Percentiles rank a stretch among this genome's conserved stretches.
These are phyloP conservation scores for Botryotinia convoluta DNA, from an alignment of 2,329 filamentous ascomycete species.

Conservation along the genomic window DNA sequence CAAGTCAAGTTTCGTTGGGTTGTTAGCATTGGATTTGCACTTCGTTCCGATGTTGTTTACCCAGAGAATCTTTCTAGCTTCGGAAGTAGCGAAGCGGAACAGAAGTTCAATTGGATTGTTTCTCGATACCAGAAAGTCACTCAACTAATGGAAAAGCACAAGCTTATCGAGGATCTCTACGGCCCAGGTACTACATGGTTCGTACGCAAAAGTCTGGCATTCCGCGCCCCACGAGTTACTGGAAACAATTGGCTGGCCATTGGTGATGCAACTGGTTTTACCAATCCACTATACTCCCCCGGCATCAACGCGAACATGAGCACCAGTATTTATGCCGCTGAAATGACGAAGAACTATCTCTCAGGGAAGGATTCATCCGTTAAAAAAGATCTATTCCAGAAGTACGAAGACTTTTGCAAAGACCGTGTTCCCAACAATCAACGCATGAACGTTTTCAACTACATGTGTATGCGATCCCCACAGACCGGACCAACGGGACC, in stretches of 20 bases:
- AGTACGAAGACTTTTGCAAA: slow-evolving; percentile 28
- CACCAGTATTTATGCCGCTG: slow-evolving; percentile 22
- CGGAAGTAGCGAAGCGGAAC: slow-evolving; percentile 32
- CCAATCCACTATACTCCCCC: slow-evolving; percentile 35
- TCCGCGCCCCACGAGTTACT: slow-evolving; percentile 29
- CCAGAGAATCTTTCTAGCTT: slow-evolving; percentile 30
- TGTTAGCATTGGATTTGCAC: slow-evolving; percentile 33
- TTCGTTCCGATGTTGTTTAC: slow-evolving; percentile 27
- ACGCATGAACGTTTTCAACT: slow-evolving; percentile 33
- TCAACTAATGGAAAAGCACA: slow-evolving; percentile 30
- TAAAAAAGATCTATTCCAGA: slow-evolving; percentile 1
- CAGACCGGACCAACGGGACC: slow-evolving; percentile 28
- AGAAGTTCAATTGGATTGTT: slow-evolving; percentile 35
- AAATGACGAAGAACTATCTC: slow-evolving; percentile 24
- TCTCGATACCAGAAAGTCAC: slow-evolving; percentile 30
- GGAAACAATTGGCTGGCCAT: slow-evolving; percentile 34
- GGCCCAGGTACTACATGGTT: slow-evolving; percentile 32
- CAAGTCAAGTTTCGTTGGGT: slow-evolving; percentile 32
- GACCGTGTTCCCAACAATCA: slow-evolving; percentile 26
- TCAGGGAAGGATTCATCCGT: neutral
- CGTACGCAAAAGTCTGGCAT: slow-evolving; percentile 29
- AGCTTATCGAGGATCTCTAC: slow-evolving; percentile 29
- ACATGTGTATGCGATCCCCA: slow-evolving; percentile 30
- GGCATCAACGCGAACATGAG: slow-evolving; percentile 35
- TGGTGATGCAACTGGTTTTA: slow-evolving; percentile 36